Evolutionary conservation across 148 eudicot species (phyloP).

Genomic region (Camellia sinensis): DNA sequence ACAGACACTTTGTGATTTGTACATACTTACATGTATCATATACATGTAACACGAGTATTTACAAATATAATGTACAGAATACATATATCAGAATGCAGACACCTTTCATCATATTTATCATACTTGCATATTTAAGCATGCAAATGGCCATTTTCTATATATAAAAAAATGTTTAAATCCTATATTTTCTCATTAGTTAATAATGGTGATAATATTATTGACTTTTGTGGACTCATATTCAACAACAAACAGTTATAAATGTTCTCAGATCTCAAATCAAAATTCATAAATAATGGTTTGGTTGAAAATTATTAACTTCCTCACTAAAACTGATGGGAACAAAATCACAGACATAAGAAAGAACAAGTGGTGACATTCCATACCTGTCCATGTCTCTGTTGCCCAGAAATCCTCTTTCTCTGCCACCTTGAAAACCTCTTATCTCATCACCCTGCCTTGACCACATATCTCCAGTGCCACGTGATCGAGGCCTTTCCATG

Average conservation of each 20-base stretch:
- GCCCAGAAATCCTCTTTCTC: slow-evolving; percentile 70
- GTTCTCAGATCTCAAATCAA: background rate
- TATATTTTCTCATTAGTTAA: no score
- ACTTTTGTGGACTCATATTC: background rate
- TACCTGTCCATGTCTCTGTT: slow-evolving; percentile 77
- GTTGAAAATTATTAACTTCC: background rate
- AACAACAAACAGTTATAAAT: background rate
- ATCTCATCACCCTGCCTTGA: slow-evolving; percentile 64
- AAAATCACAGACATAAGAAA: background rate
- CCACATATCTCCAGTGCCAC: slow-evolving; percentile 68
- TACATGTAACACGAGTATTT: no score
- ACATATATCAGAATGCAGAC: no score
- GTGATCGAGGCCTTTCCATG: slow-evolving; percentile 82
- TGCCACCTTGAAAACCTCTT: slow-evolving; percentile 64
- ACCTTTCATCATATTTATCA: no score
- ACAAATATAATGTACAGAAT: no score
- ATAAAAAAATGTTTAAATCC: no score
- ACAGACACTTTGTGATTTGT: no score
- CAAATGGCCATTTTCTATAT: no score
- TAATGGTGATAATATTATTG: no score
- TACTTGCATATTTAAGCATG: no score
- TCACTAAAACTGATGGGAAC: background rate
- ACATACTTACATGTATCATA: no score
- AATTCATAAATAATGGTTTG: background rate
- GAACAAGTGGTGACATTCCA: slow-evolving; percentile 2